phyloP scores from a whole-genome alignment of 495 filamentous ascomycete genomes.

The Terfezia claveryi region DNA sequence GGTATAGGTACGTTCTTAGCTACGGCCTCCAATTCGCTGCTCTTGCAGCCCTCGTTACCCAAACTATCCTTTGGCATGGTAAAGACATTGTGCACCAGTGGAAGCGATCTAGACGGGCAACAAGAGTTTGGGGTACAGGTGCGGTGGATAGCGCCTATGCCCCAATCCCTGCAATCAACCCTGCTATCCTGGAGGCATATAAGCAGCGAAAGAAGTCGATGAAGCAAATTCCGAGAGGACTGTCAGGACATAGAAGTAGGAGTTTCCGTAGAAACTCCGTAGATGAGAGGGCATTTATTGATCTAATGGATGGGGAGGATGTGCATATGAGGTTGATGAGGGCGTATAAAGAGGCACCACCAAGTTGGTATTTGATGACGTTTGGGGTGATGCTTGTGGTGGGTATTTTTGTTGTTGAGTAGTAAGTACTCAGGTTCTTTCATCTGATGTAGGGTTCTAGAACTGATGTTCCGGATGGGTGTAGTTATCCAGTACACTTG shows the following conservation, averaged over 20 bases:
- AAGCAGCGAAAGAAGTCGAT: neutral
- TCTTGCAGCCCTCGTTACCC: conserved; percentile 46
- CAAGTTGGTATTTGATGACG: conserved; percentile 52
- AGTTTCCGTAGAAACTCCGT: neutral
- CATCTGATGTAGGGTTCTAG: neutral
- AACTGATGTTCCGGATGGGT: neutral
- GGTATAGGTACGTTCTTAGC: conserved; percentile 38
- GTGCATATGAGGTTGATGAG: conserved; percentile 61
- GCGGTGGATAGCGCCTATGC: conserved; percentile 26
- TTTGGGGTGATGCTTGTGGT: conserved; percentile 48
- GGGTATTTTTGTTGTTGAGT: conserved; percentile 67
- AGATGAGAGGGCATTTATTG: conserved; percentile 25
- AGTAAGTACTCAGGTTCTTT: conserved; percentile 19
- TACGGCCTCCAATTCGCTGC: conserved; percentile 67
- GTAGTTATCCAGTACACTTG: conserved; percentile 47
- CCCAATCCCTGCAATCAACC: conserved; percentile 18
- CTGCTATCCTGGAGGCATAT: neutral
- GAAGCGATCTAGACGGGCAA: conserved; percentile 18
- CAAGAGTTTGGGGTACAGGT: conserved; percentile 22
- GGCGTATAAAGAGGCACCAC: conserved; percentile 50
- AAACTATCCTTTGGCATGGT: conserved; percentile 53
- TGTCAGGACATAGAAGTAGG: neutral
- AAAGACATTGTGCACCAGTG: conserved; percentile 52
- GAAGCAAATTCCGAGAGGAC: conserved; percentile 1
- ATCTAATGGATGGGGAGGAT: conserved; percentile 43